These are phyloP conservation scores for Kregervanrija pseudodelftensis DNA, from an alignment of 805 yeast genomes.

Conservation along the genomic window DNA sequence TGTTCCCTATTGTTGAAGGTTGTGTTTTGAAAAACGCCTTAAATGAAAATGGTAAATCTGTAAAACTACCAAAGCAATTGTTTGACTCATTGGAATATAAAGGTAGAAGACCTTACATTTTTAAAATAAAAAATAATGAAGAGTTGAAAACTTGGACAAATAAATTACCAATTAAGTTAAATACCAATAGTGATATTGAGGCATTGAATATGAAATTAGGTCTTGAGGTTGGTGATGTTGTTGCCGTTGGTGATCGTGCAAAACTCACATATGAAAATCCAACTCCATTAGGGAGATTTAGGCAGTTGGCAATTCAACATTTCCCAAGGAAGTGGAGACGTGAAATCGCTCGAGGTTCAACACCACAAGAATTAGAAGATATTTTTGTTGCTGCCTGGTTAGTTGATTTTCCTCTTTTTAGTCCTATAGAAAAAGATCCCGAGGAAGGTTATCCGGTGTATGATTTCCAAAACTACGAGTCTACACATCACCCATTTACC, in stretches of 20 bases:
- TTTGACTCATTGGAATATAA: slow-evolving; percentile 39
- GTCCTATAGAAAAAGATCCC: slow-evolving; percentile 49
- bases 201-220: slow-evolving; percentile 29
- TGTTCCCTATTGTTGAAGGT: slow-evolving; percentile 70
- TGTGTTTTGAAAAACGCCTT: slow-evolving; percentile 52
- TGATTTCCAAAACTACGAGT: slow-evolving; percentile 37
- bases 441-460: slow-evolving; percentile 51
- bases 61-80: slow-evolving; percentile 14
- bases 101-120: slow-evolving; percentile 50
- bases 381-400: slow-evolving; percentile 74
- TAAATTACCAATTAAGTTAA: slow-evolving; percentile 14
- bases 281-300: slow-evolving; percentile 82
- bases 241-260: slow-evolving; percentile 76
- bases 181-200: slow-evolving; percentile 1
- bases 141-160: slow-evolving; percentile 39
- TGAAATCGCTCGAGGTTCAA: slow-evolving; percentile 15
- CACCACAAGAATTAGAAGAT: slow-evolving; percentile 20
- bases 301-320: slow-evolving; percentile 63
- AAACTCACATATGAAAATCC: slow-evolving; percentile 78
- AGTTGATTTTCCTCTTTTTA: slow-evolving; percentile 86
- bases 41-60: slow-evolving; percentile 14
- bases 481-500: slow-evolving; percentile 98
- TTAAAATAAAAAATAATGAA: slow-evolving; percentile 39
- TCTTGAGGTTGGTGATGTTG: slow-evolving; percentile 59
- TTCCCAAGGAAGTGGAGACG: slow-evolving; percentile 48